Evolutionary conservation across 306 rosid species (phyloP).

Genomic region (Cicer pinnatifidum): DNA sequence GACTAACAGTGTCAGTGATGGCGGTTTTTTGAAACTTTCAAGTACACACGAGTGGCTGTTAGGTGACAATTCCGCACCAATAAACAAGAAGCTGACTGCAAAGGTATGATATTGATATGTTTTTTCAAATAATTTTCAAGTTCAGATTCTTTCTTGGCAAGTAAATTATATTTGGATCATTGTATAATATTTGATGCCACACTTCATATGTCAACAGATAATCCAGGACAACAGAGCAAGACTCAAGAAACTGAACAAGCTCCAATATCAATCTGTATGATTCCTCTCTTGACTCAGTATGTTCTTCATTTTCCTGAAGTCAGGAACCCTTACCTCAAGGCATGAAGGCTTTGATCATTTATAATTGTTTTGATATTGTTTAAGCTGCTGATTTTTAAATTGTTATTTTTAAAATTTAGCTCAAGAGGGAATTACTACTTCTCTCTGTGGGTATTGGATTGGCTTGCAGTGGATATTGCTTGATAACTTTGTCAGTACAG

Average conservation of each 20-base stretch:
- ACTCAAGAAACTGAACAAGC: conserved; percentile 80
- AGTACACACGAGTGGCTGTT: conserved; percentile 70
- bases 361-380: conserved; percentile 20
- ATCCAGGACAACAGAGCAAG: conserved; percentile 69
- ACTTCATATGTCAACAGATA: conserved; percentile 52
- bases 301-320: conserved; percentile 51
- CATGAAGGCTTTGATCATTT: conserved; percentile 34
- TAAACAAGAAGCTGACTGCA: conserved; percentile 63
- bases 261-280: conserved; percentile 93
- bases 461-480: conserved; percentile 82
- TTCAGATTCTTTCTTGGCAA: conserved; percentile 33
- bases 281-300: conserved; percentile 53
- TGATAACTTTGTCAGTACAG: conserved; percentile 76
- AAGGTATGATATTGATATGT: conserved; percentile 56
- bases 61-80: conserved; percentile 73
- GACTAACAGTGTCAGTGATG: conserved; percentile 48
- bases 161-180: conserved; percentile 3
- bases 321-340: conserved; percentile 11
- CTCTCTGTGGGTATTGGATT: conserved; percentile 83
- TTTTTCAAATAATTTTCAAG: background rate
- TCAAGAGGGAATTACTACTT: conserved; percentile 84
- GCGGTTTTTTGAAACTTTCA: conserved; percentile 79
- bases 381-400: conserved; percentile 41
- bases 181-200: conserved; percentile 24
- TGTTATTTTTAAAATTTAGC: conserved; percentile 52